A percentile compares a stretch with the other conserved stretches of the same genome.
phyloP scores from a whole-genome alignment of 257 asterid species.

The Solanum arcanum region DNA sequence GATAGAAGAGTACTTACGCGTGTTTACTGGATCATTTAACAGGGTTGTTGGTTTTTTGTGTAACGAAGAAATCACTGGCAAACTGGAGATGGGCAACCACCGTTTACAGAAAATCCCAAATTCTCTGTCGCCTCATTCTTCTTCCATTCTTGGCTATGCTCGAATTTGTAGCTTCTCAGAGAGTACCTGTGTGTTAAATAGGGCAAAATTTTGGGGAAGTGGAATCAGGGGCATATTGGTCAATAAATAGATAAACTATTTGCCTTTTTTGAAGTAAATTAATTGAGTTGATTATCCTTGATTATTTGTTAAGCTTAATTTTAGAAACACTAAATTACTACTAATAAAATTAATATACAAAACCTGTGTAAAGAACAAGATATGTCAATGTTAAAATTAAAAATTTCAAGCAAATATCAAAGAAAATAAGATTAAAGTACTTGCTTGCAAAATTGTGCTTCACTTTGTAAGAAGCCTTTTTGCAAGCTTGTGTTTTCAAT shows the following conservation, averaged over 20 bases:
- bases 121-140: background rate
- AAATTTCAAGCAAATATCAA: background rate
- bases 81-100: background rate
- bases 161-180: background rate
- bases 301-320: background rate
- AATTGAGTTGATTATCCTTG: background rate
- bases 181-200: background rate
- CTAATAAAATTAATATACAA: background rate
- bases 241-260: background rate
- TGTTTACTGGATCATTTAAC: background rate
- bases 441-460: too few relatives aligned
- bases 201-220: background rate
- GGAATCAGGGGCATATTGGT: background rate
- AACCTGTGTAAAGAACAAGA: background rate
- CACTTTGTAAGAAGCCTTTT: too few relatives aligned
- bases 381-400: background rate
- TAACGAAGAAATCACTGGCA: background rate
- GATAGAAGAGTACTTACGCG: background rate
- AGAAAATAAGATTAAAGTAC: background rate
- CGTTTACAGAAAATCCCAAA: background rate
- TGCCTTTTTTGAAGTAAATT: background rate
- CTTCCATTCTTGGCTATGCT: background rate
- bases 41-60: background rate
- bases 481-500: background rate
- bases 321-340: background rate